phyloP scores from a whole-genome alignment of 768 basidiomycete species.

The Tricholoma furcatifolium region DNA sequence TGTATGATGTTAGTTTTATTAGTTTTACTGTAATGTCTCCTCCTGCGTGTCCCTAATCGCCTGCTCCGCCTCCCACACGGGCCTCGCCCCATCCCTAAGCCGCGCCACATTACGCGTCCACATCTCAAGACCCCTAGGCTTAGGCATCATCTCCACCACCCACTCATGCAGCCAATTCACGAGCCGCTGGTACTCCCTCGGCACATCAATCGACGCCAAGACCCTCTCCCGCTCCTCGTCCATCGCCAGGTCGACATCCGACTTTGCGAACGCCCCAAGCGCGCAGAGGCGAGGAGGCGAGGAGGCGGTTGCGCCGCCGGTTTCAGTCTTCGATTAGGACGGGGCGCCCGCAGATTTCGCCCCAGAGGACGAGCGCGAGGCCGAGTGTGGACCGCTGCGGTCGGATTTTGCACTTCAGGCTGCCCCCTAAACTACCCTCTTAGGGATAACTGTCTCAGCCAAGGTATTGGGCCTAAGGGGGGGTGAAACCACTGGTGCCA shows the following conservation, averaged over 20 bases:
- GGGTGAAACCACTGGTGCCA: no score
- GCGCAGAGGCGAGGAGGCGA: background rate
- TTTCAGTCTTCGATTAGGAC: constrained; percentile 53
- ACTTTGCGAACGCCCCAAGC: background rate
- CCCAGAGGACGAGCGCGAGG: no score
- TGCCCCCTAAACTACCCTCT: no score
- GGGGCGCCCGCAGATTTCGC: constrained; percentile 62
- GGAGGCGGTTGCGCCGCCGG: no score
- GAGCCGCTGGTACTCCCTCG: constrained; percentile 43
- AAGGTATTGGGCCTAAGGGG: no score
- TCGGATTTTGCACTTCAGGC: no score
- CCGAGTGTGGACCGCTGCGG: constrained; percentile 58
- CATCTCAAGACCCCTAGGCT: constrained; percentile 29
- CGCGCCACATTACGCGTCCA: constrained; percentile 26
- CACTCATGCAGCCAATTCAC: constrained; percentile 55
- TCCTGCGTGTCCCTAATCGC: constrained; percentile 4
- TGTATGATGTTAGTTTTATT: no score
- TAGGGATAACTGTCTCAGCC: no score
- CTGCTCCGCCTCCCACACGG: constrained; percentile 3
- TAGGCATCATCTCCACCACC: constrained; percentile 49
- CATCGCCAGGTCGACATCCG: background rate
- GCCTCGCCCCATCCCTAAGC: constrained; percentile 6
- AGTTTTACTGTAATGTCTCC: no score
- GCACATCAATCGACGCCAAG: background rate
- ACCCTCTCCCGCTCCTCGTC: constrained; percentile 3